Conservation (phyloP, 805 yeast species). For the Saturnispora sanitii region DNA sequence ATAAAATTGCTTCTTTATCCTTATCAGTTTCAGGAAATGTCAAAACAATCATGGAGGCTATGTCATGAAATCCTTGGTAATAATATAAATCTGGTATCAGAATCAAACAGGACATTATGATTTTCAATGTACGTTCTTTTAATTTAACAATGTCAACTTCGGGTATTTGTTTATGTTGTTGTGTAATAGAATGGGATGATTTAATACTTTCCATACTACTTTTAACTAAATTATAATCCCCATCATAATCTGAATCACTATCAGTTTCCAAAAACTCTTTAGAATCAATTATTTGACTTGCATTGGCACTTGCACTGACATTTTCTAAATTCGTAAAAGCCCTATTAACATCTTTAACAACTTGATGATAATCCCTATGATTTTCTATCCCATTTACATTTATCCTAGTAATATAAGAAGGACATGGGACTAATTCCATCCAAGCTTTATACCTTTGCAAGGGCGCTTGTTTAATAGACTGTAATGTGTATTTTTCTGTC, state of each 20-base stretch:
- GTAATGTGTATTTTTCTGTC: too few relatives aligned
- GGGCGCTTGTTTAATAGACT: too few relatives aligned
- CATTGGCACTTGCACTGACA: background rate
- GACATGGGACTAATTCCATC: background rate
- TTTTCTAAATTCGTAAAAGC: slow-evolving; percentile 41
- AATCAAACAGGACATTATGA: slow-evolving; percentile 48
- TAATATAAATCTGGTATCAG: slow-evolving; percentile 56
- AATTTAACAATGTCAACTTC: slow-evolving; percentile 15
- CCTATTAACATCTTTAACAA: slow-evolving; percentile 65
- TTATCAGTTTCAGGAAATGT: slow-evolving; percentile 31
- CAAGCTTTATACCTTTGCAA: background rate
- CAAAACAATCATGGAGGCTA: slow-evolving; percentile 57
- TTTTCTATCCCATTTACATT: slow-evolving; percentile 10
- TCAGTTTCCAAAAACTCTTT: too few relatives aligned
- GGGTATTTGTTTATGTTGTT: background rate
- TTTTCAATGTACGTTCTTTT: slow-evolving; percentile 30
- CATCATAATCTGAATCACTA: too few relatives aligned
- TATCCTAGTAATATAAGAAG: background rate
- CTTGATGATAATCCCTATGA: slow-evolving; percentile 74
- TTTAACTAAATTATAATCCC: too few relatives aligned
- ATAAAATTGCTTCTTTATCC: slow-evolving; percentile 27
- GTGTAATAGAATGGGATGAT: background rate
- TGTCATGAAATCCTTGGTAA: slow-evolving; percentile 91
- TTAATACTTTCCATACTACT: background rate
- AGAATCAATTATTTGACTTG: background rate